Conservation (phyloP, 2,329 filamentous ascomycete species). For the Calonectria leucothoes region DNA sequence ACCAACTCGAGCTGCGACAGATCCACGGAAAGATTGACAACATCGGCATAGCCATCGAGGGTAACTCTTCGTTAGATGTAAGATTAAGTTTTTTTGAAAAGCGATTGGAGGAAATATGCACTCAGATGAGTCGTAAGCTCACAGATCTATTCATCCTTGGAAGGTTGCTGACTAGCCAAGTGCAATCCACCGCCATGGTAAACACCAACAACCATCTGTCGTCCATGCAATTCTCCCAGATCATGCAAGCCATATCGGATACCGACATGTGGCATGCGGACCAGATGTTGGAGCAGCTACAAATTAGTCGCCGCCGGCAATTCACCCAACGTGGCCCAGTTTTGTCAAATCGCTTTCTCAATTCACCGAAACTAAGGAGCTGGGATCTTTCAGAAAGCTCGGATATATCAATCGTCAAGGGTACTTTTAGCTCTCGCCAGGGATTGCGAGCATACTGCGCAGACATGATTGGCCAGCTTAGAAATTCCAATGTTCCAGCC, state of each 20-base stretch:
- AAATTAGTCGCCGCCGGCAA: not conserved
- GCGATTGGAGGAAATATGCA: not conserved
- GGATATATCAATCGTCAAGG: not conserved
- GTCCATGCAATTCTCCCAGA: not conserved
- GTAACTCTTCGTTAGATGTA: not conserved
- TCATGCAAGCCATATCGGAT: not conserved
- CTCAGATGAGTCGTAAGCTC: not conserved
- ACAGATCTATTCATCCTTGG: not conserved
- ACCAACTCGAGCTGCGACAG: not conserved
- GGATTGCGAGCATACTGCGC: not conserved
- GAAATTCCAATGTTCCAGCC: not conserved
- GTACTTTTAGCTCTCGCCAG: not conserved
- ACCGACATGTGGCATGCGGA: not conserved
- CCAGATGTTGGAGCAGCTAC: not conserved
- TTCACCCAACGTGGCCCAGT: not conserved
- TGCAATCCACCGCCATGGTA: not conserved
- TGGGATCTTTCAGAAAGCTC: not conserved
- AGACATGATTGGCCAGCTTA: not conserved
- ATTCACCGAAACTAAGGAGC: not conserved
- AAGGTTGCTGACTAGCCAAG: not conserved
- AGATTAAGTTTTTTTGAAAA: not conserved
- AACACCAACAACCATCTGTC: not conserved
- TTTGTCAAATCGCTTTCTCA: not conserved
- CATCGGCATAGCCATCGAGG: not conserved
- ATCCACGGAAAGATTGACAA: conserved; percentile 1